Conservation (phyloP, 225 moss, liverwort and hornwort genomes). For the Anthoceros angustus region DNA sequence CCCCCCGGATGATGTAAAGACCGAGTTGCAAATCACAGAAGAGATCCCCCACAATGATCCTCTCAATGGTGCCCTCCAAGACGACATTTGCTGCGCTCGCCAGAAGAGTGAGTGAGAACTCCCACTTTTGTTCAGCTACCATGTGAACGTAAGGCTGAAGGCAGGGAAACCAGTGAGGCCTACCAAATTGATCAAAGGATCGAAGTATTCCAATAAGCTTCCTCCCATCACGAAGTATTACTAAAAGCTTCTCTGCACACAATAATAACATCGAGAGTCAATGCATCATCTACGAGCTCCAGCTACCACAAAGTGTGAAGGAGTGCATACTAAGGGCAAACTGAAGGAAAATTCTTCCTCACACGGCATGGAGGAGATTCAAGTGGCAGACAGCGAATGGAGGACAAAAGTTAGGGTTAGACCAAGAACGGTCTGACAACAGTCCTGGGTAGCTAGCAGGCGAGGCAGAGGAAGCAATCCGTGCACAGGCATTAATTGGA, state of each 20-base stretch:
- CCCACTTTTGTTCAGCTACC: neutral
- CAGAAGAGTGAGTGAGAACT: neutral
- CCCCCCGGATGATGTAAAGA: constrained; percentile 82
- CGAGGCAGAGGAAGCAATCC: too few species aligned
- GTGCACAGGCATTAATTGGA: neutral
- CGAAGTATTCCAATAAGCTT: constrained; percentile 82
- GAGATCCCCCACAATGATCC: constrained; percentile 76
- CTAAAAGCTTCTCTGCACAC: constrained; percentile 75
- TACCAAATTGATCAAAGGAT: constrained; percentile 95
- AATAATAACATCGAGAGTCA: neutral
- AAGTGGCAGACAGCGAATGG: too few species aligned
- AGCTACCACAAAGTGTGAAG: too few species aligned
- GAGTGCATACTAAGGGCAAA: too few species aligned
- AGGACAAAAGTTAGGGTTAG: too few species aligned
- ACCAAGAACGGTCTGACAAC: neutral
- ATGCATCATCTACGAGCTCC: too few species aligned
- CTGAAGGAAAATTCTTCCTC: too few species aligned
- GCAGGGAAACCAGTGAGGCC: neutral
- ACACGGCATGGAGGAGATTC: too few species aligned
- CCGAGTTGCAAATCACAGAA: constrained; percentile 82
- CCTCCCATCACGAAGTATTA: constrained; percentile 87
- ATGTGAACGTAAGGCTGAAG: neutral
- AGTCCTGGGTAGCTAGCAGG: neutral
- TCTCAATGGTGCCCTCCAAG: constrained; percentile 76
- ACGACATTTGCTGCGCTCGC: constrained; percentile 69